Conservation (phyloP, 257 asterid species). For the Asclepias syriaca region DNA sequence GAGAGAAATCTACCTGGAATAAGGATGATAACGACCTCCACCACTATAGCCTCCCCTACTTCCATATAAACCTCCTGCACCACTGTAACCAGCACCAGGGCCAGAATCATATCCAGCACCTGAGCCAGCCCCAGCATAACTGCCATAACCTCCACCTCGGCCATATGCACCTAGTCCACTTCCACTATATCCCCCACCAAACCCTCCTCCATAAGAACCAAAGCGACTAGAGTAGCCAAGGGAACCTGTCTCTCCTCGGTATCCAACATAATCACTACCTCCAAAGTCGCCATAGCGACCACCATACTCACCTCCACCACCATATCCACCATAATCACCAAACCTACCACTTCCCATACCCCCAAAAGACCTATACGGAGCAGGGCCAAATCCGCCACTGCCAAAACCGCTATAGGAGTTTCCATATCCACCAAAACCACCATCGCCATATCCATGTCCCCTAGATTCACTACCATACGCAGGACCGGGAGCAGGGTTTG, state of each 20-base stretch:
- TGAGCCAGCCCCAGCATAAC: slow-evolving; percentile 47
- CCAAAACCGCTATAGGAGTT: slow-evolving; percentile 63
- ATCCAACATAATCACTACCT: slow-evolving; percentile 65
- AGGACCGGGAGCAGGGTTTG: slow-evolving; percentile 79
- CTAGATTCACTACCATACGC: slow-evolving; percentile 91
- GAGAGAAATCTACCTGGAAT: slow-evolving; percentile 68
- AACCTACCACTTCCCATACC: slow-evolving; percentile 75
- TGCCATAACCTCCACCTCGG: slow-evolving; percentile 60
- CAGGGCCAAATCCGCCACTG: slow-evolving; percentile 81
- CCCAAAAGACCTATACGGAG: slow-evolving; percentile 86
- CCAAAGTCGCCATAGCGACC: slow-evolving; percentile 80
- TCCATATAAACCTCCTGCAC: slow-evolving; percentile 79
- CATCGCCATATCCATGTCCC: slow-evolving; percentile 77
- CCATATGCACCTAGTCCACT: slow-evolving; percentile 78
- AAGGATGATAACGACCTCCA: slow-evolving; percentile 91
- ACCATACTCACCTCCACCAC: slow-evolving; percentile 65
- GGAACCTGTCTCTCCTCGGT: slow-evolving; percentile 61
- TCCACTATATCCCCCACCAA: slow-evolving; percentile 61
- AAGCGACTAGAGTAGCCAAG: slow-evolving; percentile 73
- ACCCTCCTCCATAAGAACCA: slow-evolving; percentile 72
- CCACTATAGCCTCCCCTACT: slow-evolving; percentile 96
- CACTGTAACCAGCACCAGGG: slow-evolving; percentile 65
- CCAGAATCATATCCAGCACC: slow-evolving; percentile 82
- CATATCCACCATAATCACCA: slow-evolving; percentile 71
- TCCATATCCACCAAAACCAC: slow-evolving; percentile 61